Evolutionary conservation across 345 rosid species (phyloP).

Genomic region (Trapa incisa): DNA sequence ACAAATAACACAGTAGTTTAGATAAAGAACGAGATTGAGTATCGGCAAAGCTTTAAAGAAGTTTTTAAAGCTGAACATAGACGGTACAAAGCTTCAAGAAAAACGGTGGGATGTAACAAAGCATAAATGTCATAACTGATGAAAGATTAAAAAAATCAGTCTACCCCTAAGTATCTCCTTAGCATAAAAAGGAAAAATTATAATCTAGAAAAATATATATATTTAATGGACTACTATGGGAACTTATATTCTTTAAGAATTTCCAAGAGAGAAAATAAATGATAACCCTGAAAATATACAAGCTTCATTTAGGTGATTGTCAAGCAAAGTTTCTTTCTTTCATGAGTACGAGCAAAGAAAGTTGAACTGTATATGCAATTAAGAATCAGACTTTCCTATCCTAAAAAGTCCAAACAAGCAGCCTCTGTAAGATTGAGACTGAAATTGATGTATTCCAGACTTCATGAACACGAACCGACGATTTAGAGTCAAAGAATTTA

Average conservation of each 20-base stretch:
- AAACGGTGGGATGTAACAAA: neutral
- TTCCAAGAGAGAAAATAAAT: neutral
- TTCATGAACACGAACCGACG: neutral
- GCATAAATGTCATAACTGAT: neutral
- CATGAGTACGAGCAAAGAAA: neutral
- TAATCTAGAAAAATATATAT: too few relatives aligned
- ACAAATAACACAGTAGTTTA: neutral
- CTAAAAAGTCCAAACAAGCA: neutral
- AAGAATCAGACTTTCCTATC: neutral
- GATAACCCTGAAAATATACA: neutral
- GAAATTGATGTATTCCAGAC: neutral
- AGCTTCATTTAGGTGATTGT: neutral
- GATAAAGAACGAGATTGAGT: neutral
- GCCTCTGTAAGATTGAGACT: neutral
- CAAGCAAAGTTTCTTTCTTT: too few relatives aligned
- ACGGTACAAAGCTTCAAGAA: too few relatives aligned
- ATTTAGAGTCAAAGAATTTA: neutral
- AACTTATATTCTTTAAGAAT: neutral
- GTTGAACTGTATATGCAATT: neutral
- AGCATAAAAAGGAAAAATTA: too few relatives aligned
- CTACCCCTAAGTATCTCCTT: too few relatives aligned
- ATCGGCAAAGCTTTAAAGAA: neutral
- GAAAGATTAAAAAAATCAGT: neutral
- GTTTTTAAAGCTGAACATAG: neutral
- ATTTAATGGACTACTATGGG: too few relatives aligned